phyloP scores from a whole-genome alignment of 2,329 filamentous ascomycete species.

The Botrytis deweyae region DNA sequence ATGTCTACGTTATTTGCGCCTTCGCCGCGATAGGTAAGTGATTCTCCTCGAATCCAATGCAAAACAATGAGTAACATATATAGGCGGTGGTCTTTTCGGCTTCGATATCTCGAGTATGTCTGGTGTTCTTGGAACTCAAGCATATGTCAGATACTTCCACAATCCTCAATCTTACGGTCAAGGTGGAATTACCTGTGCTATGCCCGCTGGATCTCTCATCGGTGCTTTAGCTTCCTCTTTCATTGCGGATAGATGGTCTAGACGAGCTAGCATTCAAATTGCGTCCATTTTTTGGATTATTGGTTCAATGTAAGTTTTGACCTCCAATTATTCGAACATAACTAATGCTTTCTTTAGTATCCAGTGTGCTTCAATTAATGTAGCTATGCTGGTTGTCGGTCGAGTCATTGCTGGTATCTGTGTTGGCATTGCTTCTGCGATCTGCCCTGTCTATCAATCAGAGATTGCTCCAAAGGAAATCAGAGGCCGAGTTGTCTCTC shows the following conservation, averaged over 20 bases:
- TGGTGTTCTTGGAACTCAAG: conserved; percentile 62
- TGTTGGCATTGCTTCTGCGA: conserved; percentile 69
- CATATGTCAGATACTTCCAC: conserved; percentile 72
- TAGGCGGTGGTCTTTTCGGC: conserved; percentile 67
- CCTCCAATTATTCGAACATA: not conserved
- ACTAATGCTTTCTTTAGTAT: conserved; percentile 46
- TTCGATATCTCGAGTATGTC: conserved; percentile 79
- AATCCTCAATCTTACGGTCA: conserved; percentile 58
- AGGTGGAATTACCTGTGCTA: conserved; percentile 69
- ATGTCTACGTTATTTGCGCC: conserved; percentile 59
- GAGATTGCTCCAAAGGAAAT: conserved; percentile 61
- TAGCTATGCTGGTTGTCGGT: conserved; percentile 69
- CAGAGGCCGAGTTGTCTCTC: conserved; percentile 59
- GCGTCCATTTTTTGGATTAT: conserved; percentile 50
- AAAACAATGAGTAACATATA: conserved; percentile 1
- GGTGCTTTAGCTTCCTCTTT: conserved; percentile 57
- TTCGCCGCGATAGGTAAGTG: conserved; percentile 60
- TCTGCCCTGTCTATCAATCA: conserved; percentile 66
- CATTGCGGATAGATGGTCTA: conserved; percentile 53
- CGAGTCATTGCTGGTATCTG: conserved; percentile 70
- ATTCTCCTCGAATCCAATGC: not conserved
- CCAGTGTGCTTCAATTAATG: conserved; percentile 59
- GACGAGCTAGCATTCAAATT: conserved; percentile 48
- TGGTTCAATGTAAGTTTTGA: conserved; percentile 41
- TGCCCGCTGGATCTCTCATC: conserved; percentile 70